These are phyloP conservation scores for Porogramme epimiltina DNA, from an alignment of 1,284 basidiomycete genomes.

Conservation along the genomic window DNA sequence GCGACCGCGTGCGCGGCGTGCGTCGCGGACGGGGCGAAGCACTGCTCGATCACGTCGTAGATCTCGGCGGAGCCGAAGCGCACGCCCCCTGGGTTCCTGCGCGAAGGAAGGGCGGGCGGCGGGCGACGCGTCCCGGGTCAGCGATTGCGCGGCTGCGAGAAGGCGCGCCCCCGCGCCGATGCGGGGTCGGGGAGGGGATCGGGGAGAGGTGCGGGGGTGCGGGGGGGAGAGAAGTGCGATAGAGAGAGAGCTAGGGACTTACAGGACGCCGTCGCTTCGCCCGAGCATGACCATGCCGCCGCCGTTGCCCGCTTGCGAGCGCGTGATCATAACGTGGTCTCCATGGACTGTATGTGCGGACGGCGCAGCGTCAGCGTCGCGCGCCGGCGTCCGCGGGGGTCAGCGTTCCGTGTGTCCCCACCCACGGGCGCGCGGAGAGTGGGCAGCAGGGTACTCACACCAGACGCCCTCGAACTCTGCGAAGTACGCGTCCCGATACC, in stretches of 20 bases:
- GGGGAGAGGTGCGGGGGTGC: slow-evolving; percentile 12
- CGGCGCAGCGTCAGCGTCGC: too few relatives aligned
- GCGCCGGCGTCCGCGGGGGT: too few relatives aligned
- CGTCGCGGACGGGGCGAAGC: slow-evolving; percentile 46
- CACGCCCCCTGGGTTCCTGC: slow-evolving; percentile 81
- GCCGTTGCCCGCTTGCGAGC: slow-evolving; percentile 64
- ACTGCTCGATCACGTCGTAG: slow-evolving; percentile 79
- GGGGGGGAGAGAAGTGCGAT: too few relatives aligned
- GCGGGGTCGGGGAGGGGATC: slow-evolving; percentile 21
- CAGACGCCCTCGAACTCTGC: slow-evolving; percentile 71
- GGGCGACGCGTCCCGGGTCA: too few relatives aligned
- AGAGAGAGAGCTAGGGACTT: slow-evolving; percentile 27
- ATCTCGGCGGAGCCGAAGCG: slow-evolving; percentile 87
- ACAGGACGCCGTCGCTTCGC: slow-evolving; percentile 82
- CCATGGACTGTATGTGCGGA: slow-evolving; percentile 58
- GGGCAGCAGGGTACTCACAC: slow-evolving; percentile 53
- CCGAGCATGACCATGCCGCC: slow-evolving; percentile 86
- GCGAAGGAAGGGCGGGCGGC: not conserved
- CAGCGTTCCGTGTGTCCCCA: too few relatives aligned
- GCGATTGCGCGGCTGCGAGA: too few relatives aligned
- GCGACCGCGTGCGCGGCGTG: slow-evolving; percentile 51
- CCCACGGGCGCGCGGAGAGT: too few relatives aligned
- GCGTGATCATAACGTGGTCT: slow-evolving; percentile 74
- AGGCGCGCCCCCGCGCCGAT: slow-evolving; percentile 5
- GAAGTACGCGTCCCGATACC: slow-evolving; percentile 81